Conservation (phyloP, 2,329 filamentous ascomycete species). For the Fusarium tanahbumbuense region DNA sequence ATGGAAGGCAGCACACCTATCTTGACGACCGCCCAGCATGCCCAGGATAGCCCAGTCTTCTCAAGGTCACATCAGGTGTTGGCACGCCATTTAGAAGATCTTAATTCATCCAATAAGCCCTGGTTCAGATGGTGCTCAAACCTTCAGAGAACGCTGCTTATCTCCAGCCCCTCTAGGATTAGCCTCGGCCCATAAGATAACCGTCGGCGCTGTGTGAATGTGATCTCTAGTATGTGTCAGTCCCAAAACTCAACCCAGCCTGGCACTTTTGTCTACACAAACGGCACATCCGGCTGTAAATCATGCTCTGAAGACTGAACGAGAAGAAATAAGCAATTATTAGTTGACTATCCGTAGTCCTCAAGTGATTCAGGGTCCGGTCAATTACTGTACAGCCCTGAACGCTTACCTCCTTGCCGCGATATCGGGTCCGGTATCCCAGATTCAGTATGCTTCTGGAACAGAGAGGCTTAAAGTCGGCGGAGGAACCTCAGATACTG, state of each 20-base stretch:
- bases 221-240: slow-evolving; percentile 5
- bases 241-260: slow-evolving; percentile 5
- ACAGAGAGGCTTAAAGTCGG: background rate
- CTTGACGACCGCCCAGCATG: background rate
- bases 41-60: background rate
- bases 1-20: background rate
- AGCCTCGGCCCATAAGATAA: slow-evolving; percentile 40
- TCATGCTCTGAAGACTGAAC: slow-evolving; percentile 12
- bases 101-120: slow-evolving; percentile 32
- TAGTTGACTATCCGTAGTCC: background rate
- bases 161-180: slow-evolving; percentile 44
- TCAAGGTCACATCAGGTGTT: slow-evolving; percentile 24
- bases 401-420: background rate
- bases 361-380: slow-evolving; percentile 27
- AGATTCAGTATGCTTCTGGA: slow-evolving; percentile 23
- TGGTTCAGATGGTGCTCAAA: slow-evolving; percentile 30
- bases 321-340: slow-evolving; percentile 7
- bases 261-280: slow-evolving; percentile 40
- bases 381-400: background rate
- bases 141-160: slow-evolving; percentile 37
- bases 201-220: slow-evolving; percentile 25
- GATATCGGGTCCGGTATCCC: slow-evolving; percentile 2
- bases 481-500: background rate
- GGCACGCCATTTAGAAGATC: slow-evolving; percentile 35
- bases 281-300: slow-evolving; percentile 21